A percentile compares a stretch with the other conserved stretches of the same genome.
Evolutionary conservation across 75 land plant species (phyloP).

Genomic region (Selaginella moellendorffii): DNA sequence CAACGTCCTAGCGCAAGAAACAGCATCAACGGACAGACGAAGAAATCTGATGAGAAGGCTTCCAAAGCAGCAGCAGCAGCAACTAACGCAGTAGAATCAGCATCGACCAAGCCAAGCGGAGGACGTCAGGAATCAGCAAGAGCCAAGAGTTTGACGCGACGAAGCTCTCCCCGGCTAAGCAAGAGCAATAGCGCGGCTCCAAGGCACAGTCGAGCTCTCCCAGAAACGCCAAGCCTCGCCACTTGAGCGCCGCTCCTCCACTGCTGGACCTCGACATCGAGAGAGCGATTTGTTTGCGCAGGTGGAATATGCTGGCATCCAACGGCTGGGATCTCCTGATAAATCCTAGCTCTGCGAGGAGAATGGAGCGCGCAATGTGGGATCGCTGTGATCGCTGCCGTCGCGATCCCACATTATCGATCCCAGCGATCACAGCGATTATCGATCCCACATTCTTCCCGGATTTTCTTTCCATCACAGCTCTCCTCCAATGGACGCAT

Average conservation of each 20-base stretch:
- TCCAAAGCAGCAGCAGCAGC: slow-evolving; percentile 5
- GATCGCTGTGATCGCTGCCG: too few relatives aligned
- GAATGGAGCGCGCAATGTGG: too few relatives aligned
- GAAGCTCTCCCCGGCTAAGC: slow-evolving; percentile 18
- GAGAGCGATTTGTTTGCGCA: slow-evolving; percentile 34
- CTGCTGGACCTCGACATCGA: slow-evolving; percentile 56
- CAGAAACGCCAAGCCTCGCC: slow-evolving; percentile 11
- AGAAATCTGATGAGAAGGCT: neutral
- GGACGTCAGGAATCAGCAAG: slow-evolving; percentile 35
- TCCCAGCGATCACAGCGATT: too few relatives aligned
- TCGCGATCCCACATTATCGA: too few relatives aligned
- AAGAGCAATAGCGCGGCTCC: slow-evolving; percentile 39
- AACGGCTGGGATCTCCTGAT: too few relatives aligned
- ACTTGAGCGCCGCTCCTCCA: slow-evolving; percentile 3
- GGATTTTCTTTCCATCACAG: too few relatives aligned
- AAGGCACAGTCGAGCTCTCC: slow-evolving; percentile 25
- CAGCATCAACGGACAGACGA: slow-evolving; percentile 13
- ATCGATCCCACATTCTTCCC: too few relatives aligned
- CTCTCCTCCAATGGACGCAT: too few relatives aligned
- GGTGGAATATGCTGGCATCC: too few relatives aligned
- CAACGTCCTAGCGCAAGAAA: slow-evolving; percentile 39
- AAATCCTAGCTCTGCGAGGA: too few relatives aligned
- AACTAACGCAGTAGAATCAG: neutral
- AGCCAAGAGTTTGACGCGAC: slow-evolving; percentile 32
- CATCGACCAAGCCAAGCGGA: neutral